Conservation (phyloP, 495 filamentous ascomycete genomes). For the Echria macrotheca region DNA sequence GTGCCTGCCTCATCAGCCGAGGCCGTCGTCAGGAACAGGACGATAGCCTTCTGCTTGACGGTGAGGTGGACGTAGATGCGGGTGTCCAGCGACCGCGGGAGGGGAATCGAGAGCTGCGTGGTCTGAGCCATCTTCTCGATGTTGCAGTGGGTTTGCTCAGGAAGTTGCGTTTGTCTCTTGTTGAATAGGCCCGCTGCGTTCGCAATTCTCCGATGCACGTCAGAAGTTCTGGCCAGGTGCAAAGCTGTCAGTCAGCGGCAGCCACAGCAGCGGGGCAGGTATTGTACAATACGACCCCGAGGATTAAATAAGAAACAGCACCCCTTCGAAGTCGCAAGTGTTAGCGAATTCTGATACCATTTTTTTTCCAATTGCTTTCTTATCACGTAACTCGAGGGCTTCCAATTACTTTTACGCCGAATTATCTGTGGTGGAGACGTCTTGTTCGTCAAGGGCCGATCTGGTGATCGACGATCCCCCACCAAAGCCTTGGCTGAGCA, state of each 20-base stretch:
- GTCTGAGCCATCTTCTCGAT: constrained; percentile 23
- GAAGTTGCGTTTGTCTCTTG: neutral
- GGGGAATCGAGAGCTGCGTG: constrained; percentile 67
- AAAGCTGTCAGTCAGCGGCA: neutral
- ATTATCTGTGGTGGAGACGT: too few relatives aligned
- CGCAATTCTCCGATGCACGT: constrained; percentile 10
- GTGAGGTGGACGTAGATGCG: constrained; percentile 75
- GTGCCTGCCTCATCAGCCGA: constrained; percentile 51
- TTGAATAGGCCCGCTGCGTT: neutral
- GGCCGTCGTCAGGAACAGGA: constrained; percentile 73
- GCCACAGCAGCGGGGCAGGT: too few relatives aligned
- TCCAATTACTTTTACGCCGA: too few relatives aligned
- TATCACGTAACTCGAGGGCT: too few relatives aligned
- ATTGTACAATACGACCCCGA: too few relatives aligned
- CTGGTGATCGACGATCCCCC: too few relatives aligned
- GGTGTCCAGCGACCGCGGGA: constrained; percentile 71
- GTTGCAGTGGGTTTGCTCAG: neutral
- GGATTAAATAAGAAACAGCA: too few relatives aligned
- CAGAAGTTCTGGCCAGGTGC: neutral
- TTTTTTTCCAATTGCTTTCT: too few relatives aligned
- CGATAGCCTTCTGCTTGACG: constrained; percentile 56
- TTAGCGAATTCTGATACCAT: too few relatives aligned
- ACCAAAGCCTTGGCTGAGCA: too few relatives aligned
- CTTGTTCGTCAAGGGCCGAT: too few relatives aligned
- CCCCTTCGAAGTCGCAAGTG: too few relatives aligned